Evolutionary conservation across 2,329 filamentous ascomycete species (phyloP).

Genomic region (Lachnellula cervina): DNA sequence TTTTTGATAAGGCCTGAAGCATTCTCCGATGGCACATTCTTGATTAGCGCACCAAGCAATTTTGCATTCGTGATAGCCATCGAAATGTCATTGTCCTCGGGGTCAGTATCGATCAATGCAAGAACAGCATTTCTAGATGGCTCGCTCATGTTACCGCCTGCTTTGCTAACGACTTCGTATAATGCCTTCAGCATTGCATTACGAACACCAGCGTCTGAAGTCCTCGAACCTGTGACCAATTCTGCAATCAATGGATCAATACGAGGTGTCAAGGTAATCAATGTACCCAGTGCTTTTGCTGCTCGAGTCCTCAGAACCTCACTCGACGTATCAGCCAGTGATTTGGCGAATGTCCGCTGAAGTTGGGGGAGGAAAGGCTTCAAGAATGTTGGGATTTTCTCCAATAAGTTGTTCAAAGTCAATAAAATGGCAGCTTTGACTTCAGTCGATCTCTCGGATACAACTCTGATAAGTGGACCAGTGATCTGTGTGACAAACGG

Average conservation of each 20-base stretch:
- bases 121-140: slow-evolving; percentile 81
- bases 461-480: slow-evolving; percentile 92
- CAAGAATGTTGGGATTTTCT: slow-evolving; percentile 92
- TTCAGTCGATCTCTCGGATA: slow-evolving; percentile 92
- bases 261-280: slow-evolving; percentile 92
- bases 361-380: slow-evolving; percentile 97
- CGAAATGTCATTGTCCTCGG: slow-evolving; percentile 66
- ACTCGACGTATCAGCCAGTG: slow-evolving; percentile 86
- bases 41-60: slow-evolving; percentile 82
- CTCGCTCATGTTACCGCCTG: slow-evolving; percentile 91
- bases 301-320: slow-evolving; percentile 82
- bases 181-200: slow-evolving; percentile 96
- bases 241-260: slow-evolving; percentile 92
- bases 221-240: slow-evolving; percentile 93
- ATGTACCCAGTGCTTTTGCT: slow-evolving; percentile 86
- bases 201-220: slow-evolving; percentile 76
- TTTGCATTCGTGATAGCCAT: slow-evolving; percentile 90
- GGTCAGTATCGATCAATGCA: slow-evolving; percentile 79
- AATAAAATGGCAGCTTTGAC: slow-evolving; percentile 93
- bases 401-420: slow-evolving; percentile 88
- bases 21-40: slow-evolving; percentile 71
- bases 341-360: slow-evolving; percentile 94
- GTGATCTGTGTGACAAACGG: slow-evolving; percentile 97
- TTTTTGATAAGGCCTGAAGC: slow-evolving; percentile 58
- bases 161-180: slow-evolving; percentile 94